Evolutionary conservation across 2,329 filamentous ascomycete species (phyloP).

Genomic region (Venturia pyrina): DNA sequence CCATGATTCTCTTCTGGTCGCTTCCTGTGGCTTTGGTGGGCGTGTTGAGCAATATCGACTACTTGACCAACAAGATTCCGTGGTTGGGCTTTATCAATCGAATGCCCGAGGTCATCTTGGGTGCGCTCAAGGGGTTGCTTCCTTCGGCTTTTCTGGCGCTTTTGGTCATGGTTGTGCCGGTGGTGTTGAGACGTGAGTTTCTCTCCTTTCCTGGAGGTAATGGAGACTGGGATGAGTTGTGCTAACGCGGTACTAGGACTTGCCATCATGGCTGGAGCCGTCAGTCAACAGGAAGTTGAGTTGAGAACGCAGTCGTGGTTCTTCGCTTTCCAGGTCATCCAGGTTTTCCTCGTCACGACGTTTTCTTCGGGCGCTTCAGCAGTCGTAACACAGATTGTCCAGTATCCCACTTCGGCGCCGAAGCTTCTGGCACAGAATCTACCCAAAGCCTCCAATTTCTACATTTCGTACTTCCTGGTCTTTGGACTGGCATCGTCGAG

Average conservation of each 20-base stretch:
- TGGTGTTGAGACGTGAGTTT: slow-evolving; percentile 59
- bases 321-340: slow-evolving; percentile 82
- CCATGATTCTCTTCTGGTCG: slow-evolving; percentile 36
- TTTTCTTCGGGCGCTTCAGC: slow-evolving; percentile 70
- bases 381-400: slow-evolving; percentile 51
- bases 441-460: slow-evolving; percentile 84
- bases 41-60: slow-evolving; percentile 35
- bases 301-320: slow-evolving; percentile 85
- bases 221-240: no score
- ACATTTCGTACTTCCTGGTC: slow-evolving; percentile 88
- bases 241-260: slow-evolving; percentile 12
- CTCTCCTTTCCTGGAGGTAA: neutral
- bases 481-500: slow-evolving; percentile 77
- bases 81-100: slow-evolving; percentile 66
- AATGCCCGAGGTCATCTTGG: slow-evolving; percentile 62
- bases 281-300: slow-evolving; percentile 58
- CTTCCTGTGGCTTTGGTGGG: slow-evolving; percentile 36
- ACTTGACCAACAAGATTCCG: slow-evolving; percentile 40
- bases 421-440: slow-evolving; percentile 61
- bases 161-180: slow-evolving; percentile 76
- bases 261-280: neutral
- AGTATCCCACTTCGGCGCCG: slow-evolving; percentile 53
- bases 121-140: slow-evolving; percentile 74
- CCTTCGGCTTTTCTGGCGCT: slow-evolving; percentile 70
- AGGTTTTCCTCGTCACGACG: slow-evolving; percentile 84